These are phyloP conservation scores for Porogramme epimiltina DNA, from an alignment of 1,284 basidiomycete genomes.

Conservation along the genomic window DNA sequence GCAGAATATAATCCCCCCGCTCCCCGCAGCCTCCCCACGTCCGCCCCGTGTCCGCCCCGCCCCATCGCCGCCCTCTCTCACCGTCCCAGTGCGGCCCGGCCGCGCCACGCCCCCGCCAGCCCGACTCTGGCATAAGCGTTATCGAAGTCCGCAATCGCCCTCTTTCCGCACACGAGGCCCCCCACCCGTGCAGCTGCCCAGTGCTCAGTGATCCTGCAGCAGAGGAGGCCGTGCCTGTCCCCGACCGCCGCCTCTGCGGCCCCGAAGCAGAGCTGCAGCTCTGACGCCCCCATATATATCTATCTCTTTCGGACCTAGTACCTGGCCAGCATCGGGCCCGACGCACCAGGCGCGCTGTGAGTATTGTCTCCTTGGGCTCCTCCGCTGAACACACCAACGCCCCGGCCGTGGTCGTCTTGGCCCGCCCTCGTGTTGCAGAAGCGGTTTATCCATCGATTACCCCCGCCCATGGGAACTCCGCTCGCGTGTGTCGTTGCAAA, in stretches of 20 bases:
- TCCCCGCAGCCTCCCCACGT: neutral
- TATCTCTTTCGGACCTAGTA: neutral
- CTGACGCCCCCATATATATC: slow-evolving; percentile 7
- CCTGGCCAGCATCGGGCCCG: neutral
- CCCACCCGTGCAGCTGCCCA: slow-evolving; percentile 1
- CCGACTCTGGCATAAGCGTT: slow-evolving; percentile 18
- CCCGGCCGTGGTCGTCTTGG: neutral
- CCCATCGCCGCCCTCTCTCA: neutral
- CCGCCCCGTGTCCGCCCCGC: neutral
- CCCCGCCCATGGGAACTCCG: neutral
- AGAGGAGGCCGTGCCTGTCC: neutral
- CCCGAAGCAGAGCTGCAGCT: neutral
- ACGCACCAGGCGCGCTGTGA: neutral
- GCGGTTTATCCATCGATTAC: slow-evolving; percentile 15
- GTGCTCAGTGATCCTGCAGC: slow-evolving; percentile 1
- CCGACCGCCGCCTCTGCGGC: neutral
- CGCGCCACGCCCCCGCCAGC: slow-evolving; percentile 8
- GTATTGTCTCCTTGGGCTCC: neutral
- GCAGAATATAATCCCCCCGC: neutral
- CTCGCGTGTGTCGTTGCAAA: neutral
- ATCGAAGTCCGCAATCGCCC: slow-evolving; percentile 17
- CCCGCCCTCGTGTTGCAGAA: slow-evolving; percentile 9
- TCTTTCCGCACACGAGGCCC: neutral
- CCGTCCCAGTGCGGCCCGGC: slow-evolving; percentile 2
- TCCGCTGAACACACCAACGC: neutral